phyloP scores from a whole-genome alignment of 106 monocot species.

The Dioscorea alata region DNA sequence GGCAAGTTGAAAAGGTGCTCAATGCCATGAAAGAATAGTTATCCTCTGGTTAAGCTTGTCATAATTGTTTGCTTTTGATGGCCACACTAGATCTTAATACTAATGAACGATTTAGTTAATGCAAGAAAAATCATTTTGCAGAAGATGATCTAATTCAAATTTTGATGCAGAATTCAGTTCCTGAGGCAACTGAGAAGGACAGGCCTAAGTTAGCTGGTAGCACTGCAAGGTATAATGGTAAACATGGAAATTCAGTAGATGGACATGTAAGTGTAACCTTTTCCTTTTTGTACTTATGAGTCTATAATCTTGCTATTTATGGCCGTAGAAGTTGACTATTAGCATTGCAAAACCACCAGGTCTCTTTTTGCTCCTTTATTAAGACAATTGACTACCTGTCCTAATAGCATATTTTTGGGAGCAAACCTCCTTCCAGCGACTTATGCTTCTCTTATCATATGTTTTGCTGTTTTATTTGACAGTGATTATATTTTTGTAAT shows the following conservation, averaged over 20 bases:
- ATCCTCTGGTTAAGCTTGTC: not conserved
- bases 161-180: slow-evolving; percentile 1
- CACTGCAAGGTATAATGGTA: not conserved
- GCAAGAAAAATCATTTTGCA: not conserved
- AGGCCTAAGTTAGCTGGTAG: not conserved
- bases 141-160: not conserved
- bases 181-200: not conserved
- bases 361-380: too few relatives aligned
- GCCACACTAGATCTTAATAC: not conserved
- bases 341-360: too few relatives aligned
- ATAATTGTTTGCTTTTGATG: not conserved
- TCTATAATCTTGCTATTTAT: not conserved
- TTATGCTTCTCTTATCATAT: not conserved
- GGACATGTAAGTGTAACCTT: not conserved
- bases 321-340: too few relatives aligned
- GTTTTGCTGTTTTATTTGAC: not conserved
- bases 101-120: not conserved
- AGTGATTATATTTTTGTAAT: not conserved
- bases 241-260: not conserved
- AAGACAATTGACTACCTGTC: too few relatives aligned
- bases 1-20: slow-evolving; percentile 5
- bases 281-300: not conserved
- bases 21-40: slow-evolving; percentile 2
- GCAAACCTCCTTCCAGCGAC: not conserved
- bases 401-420: not conserved